These are phyloP conservation scores for Haplosporangium gracile DNA, from an alignment of 192 early-diverging fungal genomes.

Conservation along the genomic window DNA sequence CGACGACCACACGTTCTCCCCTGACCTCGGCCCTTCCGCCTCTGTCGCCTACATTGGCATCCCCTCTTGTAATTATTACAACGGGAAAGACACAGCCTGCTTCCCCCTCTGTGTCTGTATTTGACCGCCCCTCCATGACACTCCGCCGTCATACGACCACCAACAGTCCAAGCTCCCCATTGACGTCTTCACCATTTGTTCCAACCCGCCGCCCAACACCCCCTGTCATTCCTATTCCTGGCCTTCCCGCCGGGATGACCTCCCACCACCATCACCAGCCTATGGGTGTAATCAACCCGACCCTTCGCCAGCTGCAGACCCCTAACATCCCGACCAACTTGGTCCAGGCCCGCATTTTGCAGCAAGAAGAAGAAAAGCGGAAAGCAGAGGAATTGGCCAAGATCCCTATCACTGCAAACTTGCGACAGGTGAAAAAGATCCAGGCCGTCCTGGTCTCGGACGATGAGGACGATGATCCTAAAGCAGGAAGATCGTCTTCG, in stretches of 20 bases:
- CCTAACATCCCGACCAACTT: slow-evolving; percentile 50
- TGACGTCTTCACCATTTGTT: slow-evolving; percentile 15
- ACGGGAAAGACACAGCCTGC: background rate
- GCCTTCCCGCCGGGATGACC: background rate
- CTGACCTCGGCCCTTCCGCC: slow-evolving; percentile 2
- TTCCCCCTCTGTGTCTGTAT: slow-evolving; percentile 15
- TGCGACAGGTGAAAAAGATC: slow-evolving; percentile 49
- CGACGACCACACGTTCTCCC: background rate
- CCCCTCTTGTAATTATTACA: background rate
- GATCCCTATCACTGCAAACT: slow-evolving; percentile 53
- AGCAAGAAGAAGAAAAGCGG: slow-evolving; percentile 41
- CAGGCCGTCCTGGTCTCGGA: slow-evolving; percentile 45
- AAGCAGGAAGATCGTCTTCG: background rate
- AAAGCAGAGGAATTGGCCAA: slow-evolving; percentile 44
- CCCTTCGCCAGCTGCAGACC: slow-evolving; percentile 44
- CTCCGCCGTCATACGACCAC: slow-evolving; percentile 52
- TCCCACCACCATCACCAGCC: slow-evolving; percentile 5
- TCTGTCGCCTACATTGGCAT: background rate
- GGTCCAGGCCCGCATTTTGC: slow-evolving; percentile 48
- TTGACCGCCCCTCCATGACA: slow-evolving; percentile 28
- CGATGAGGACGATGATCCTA: slow-evolving; percentile 30
- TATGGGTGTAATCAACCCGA: slow-evolving; percentile 41
- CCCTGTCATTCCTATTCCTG: slow-evolving; percentile 8
- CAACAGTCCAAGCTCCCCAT: background rate
- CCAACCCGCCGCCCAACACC: background rate